Base-by-base conservation (phyloP, 148 eudicot genomes). In the Persicaria maculosa region DNA sequence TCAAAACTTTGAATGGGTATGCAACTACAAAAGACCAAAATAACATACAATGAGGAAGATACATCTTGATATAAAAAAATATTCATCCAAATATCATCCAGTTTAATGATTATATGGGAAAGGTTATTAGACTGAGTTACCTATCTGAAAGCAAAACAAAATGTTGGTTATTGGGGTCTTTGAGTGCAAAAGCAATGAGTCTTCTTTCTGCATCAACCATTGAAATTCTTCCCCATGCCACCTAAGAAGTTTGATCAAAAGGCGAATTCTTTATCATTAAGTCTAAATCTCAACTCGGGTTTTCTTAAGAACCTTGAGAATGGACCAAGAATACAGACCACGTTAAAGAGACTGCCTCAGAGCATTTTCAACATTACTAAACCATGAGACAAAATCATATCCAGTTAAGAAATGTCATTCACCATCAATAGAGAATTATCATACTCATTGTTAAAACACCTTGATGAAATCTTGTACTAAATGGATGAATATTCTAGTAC, bases 151-250 rank as follows among this genome's bases (percentile, higher is more conserved):
- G 88, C 80, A 87, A 81, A 71, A 87, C 85, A 73, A 87, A 87
- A 53, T 87, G 88, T 77, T 87, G 90, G 74, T 85, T 87, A 75
- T 87, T 85, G 44, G 88, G 85, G 57, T 87, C 90, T 75, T 72
- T 81, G 64, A 87, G 85, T n/a, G 88, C 90, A 78, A 81, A 77
- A 77, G 86, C 86, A 25, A 87, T 81, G 47, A 87, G 86, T 83
- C 90, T 85, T 73, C 86, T 85, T 77, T 87, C 90, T 44, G 90
- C 90, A 83, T 87, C 90, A 76, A 87, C 88, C 90, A 87, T 87
- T 20, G 88, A 85, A 71, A 87, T 83, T 75, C 78, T 83, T 62
- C 90, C 90, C 90, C 90, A 87, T 11, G 73, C 78, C 22, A 87
- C 90, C 90, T 87, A 72, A 46, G 68, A 61, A 22, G 69, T 68